These are phyloP conservation scores for Aureobasidium leucospermi DNA, from an alignment of 2,329 filamentous ascomycete genomes.

Conservation along the genomic window DNA sequence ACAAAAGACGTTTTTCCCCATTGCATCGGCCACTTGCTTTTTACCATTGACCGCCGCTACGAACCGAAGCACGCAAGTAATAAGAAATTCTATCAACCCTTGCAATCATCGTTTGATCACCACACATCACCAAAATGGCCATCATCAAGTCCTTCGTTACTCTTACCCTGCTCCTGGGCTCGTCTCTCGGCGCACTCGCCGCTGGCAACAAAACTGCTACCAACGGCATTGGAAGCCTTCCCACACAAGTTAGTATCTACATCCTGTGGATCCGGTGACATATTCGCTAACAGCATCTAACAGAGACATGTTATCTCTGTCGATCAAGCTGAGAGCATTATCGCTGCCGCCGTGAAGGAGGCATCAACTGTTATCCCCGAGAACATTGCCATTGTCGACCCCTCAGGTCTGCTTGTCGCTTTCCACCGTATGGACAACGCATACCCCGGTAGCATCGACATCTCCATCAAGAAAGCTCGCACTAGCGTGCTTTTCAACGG, in stretches of 20 bases:
- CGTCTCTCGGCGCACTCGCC: not conserved
- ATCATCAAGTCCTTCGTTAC: constrained; percentile 4
- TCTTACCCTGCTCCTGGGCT: constrained; percentile 1
- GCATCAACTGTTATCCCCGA: constrained; percentile 19
- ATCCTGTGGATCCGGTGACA: not conserved
- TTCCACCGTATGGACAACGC: constrained; percentile 27
- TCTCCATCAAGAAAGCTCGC: constrained; percentile 25
- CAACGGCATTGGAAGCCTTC: constrained; percentile 11
- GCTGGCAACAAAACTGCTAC: constrained; percentile 9
- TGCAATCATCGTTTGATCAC: not conserved
- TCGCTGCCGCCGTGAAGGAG: constrained; percentile 20
- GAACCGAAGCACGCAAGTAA: not conserved
- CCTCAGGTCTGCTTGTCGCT: constrained; percentile 22
- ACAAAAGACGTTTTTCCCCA: constrained; percentile 6
- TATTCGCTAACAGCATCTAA: constrained; percentile 13
- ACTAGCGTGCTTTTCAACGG: constrained; percentile 25
- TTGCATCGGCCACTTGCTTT: not conserved
- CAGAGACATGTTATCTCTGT: constrained; percentile 23
- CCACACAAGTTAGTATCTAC: not conserved
- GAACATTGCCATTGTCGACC: constrained; percentile 25
- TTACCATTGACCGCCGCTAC: not conserved
- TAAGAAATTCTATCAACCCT: not conserved
- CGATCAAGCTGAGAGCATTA: constrained; percentile 20
- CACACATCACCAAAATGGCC: not conserved
- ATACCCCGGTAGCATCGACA: constrained; percentile 23